Base-by-base conservation (phyloP, 163 green algal genomes). In the Picocystis sp. region DNA sequence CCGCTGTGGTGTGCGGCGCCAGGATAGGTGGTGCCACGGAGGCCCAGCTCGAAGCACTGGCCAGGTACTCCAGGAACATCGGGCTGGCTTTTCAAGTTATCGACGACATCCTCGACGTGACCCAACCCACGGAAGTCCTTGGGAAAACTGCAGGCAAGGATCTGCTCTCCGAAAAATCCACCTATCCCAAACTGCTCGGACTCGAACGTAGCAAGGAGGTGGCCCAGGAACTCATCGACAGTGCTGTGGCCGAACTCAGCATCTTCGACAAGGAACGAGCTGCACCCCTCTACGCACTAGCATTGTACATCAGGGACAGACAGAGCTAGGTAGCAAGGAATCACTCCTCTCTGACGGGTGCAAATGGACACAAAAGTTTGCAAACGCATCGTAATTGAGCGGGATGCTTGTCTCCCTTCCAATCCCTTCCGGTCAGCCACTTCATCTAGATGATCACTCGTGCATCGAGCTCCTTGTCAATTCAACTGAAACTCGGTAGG, bases 91-190 rank as follows among this genome's bases (percentile, higher is more conserved):
- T 98, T 76, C 89, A 98, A 79, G 81, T 98, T 5, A 70, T 95
- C 50, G 91, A 99, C 62, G 91, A 99, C 76, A 94, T 99, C 60
- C 74, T 99, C 56, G 91, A 99, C 66, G 81, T 94, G 52, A 96
- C 90, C 11, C 66, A 77, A 56, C 87, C 78, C 0, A 92, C 76
- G 14, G 86, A 95, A 73, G 58, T 91, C 70, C 75, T 99, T 46
- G 90, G 90, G 35, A 97, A 97, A 75, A 96, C 89, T 0, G 86
- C 88, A 0, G 90, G 82, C 42, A 97, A 96, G 75, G 91, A 99
- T 68, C 60, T 93, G 33, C 73, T 72, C 2, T 67, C 69, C 14
- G 81, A 88, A 66, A 97, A 97, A 72, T 86, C 87, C 22, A 99
- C 91, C 6, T 99, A 97, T 76, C 89, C 89, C 50, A 87, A 86